phyloP scores from a whole-genome alignment of 2,329 filamentous ascomycete genomes.

The Blastomyces parvus region DNA sequence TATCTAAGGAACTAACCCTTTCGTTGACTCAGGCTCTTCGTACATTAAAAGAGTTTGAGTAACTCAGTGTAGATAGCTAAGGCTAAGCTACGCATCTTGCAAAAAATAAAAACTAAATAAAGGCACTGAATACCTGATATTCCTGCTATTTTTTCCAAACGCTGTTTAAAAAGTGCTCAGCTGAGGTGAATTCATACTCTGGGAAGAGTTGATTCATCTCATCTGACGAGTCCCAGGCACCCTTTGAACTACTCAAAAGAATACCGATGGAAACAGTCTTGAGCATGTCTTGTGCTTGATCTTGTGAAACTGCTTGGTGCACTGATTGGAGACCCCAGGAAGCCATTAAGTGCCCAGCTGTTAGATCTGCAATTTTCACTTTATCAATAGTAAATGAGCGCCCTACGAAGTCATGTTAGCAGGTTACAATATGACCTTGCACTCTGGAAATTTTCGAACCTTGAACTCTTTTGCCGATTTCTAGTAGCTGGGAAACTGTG shows the following conservation, averaged over 20 bases:
- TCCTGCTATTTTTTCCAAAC: conserved; percentile 15
- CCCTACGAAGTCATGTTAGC: conserved; percentile 14
- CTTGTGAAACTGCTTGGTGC: conserved; percentile 22
- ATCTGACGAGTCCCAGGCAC: conserved; percentile 22
- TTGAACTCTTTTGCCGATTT: conserved; percentile 26
- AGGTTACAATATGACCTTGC: neutral
- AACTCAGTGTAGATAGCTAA: too few species aligned
- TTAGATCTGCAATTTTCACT: conserved; percentile 41
- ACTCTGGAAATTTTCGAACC: conserved; percentile 18
- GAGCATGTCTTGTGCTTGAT: conserved; percentile 19
- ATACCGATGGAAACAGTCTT: conserved; percentile 18
- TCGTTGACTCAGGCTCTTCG: too few species aligned
- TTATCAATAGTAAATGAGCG: conserved; percentile 34
- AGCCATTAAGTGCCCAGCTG: conserved; percentile 30
- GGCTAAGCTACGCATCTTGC: too few species aligned
- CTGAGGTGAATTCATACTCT: conserved; percentile 24
- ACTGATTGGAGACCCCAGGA: conserved; percentile 18
- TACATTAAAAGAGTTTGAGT: too few species aligned
- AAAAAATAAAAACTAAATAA: too few species aligned
- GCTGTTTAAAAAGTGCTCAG: conserved; percentile 23
- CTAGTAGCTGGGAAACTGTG: conserved; percentile 23
- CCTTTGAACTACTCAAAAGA: conserved; percentile 17
- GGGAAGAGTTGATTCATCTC: conserved; percentile 29
- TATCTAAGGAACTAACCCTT: too few species aligned
- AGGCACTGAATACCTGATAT: too few species aligned